Conservation (phyloP, 2,329 filamentous ascomycete genomes). For the Cordyceps farinosa region DNA sequence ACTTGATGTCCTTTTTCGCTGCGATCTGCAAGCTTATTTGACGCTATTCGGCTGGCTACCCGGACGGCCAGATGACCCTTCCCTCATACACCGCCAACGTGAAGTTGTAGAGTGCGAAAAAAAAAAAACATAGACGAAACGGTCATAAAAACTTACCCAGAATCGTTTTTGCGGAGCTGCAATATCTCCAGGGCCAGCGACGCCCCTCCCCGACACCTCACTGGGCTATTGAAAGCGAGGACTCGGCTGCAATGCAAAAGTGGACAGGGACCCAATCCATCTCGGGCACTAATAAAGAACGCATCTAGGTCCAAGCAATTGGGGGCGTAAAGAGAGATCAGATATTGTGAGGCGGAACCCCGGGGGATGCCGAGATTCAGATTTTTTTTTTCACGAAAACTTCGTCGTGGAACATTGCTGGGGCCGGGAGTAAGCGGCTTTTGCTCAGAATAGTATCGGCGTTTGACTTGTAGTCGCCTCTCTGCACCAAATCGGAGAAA, state of each 20-base stretch:
- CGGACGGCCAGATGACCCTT: background rate
- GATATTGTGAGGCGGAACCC: background rate
- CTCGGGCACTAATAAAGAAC: constrained; percentile 3
- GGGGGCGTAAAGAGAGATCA: constrained; percentile 10
- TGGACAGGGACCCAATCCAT: background rate
- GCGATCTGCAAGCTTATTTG: constrained; percentile 5
- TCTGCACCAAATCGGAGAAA: constrained; percentile 7
- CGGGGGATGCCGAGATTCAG: constrained; percentile 1
- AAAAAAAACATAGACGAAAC: no score
- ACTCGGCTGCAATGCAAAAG: background rate
- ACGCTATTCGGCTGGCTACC: background rate
- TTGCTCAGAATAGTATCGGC: background rate
- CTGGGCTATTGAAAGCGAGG: background rate
- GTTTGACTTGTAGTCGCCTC: background rate
- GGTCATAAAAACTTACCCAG: no score
- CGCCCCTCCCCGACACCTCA: background rate
- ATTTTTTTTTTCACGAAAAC: background rate
- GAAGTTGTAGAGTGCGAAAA: background rate
- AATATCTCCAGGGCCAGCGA: background rate
- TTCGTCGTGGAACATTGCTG: background rate
- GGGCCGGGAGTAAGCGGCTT: background rate
- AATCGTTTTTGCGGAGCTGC: background rate
- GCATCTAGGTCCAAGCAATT: background rate
- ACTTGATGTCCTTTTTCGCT: background rate
- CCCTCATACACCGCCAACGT: background rate